Conservation (phyloP, 352 stramenopile genomes). For the Globisporangium nagaii region DNA sequence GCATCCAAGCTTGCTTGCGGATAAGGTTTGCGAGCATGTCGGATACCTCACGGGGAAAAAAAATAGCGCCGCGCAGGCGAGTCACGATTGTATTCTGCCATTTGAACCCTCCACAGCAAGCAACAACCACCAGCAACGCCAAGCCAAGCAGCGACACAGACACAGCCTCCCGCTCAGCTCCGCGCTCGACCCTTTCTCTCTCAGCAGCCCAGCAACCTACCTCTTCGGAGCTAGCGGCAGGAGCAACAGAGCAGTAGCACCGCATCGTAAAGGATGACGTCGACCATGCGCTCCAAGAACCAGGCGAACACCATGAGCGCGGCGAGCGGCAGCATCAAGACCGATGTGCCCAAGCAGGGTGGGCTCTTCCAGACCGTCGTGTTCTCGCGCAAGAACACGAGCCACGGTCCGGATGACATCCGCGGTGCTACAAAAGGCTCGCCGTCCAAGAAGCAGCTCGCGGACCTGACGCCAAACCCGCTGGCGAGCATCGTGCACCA, state of each 20-base stretch:
- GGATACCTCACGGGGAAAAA: not conserved
- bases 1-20: not conserved
- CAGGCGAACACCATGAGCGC: conserved; percentile 23
- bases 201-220: not conserved
- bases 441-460: conserved; percentile 33
- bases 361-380: conserved; percentile 57
- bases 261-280: conserved; percentile 12
- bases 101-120: conserved; percentile 6
- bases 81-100: conserved; percentile 5
- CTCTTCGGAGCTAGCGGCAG: not conserved
- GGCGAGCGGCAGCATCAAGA: conserved; percentile 14
- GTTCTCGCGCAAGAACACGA: conserved; percentile 62
- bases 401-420: conserved; percentile 35
- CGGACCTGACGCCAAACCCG: conserved; percentile 31
- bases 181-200: not conserved
- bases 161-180: not conserved
- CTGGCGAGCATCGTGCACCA: conserved; percentile 68
- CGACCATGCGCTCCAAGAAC: conserved; percentile 19
- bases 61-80: conserved; percentile 4
- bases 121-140: conserved; percentile 1
- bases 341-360: conserved; percentile 19
- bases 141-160: not conserved
- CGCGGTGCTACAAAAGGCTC: conserved; percentile 17
- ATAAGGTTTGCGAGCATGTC: not conserved
- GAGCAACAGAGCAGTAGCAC: not conserved